Base-by-base conservation (phyloP, 2,329 filamentous ascomycete species). In the Immersiporthe knoxdaviesiana region DNA sequence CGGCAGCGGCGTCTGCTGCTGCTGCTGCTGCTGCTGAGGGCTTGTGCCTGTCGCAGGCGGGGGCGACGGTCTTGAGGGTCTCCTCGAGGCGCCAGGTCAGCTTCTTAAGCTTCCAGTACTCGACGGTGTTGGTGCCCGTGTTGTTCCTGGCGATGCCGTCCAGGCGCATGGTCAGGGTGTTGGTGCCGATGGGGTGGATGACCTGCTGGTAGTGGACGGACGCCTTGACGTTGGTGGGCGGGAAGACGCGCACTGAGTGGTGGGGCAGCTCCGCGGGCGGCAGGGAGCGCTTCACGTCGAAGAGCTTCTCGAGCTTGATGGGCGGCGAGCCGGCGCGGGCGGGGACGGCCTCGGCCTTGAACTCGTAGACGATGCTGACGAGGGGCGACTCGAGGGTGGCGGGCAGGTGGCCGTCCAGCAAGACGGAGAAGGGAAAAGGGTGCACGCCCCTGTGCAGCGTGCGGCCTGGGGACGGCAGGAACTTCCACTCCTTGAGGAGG, bases 31-130 rank as follows among this genome's bases (percentile, higher is more conserved):
- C 86, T 41, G 70, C 66, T 75, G 87, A 86, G 75, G 87, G 84
- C 11, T 85, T 79, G 80, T 98, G 96, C 78, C 91, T 92, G 47
- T 85, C 76, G 82, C 96, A 98, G 24, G 93, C 92, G 1, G 92
- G 90, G 0, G 93, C 92, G 52, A 95, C 84, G 50, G 91, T 90
- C 80, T 90, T 91, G 78, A 93, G 88, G 52, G 90, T 91, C 84
- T 99, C 95, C 77, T 97, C 94, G 66, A 99, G 90, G 73, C 92
- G 90, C 95, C 95, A 99, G 72, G 91, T 93, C 73, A 97, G 86
- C 80, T 97, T 96, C 79, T 94, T 92, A 39, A 99, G 85, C 75
- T 91, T 91, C 95, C 95, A 98, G 76, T 88, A 86, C 77, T 89
- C 87, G 71, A 96, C 87, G 8, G 90, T 94, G 77, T 92, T 90